Percentiles rank a stretch among this genome's conserved stretches.
Conservation (phyloP, 805 yeast genomes). For the Cyberlindnera xishuangbannaensis region DNA sequence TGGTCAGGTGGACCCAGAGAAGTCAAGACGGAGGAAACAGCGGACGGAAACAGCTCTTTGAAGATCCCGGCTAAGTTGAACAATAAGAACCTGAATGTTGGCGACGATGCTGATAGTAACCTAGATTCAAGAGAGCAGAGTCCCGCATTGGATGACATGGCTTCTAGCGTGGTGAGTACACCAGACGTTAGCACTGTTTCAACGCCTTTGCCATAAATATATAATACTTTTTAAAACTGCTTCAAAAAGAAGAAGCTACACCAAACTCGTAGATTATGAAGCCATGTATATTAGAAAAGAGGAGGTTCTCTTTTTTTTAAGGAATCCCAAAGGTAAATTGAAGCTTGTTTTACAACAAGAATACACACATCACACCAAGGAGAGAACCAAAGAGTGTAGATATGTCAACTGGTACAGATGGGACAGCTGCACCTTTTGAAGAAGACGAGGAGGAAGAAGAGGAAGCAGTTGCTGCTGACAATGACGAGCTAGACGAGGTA, state of each 20-base stretch:
- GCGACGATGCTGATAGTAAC: constrained; percentile 4
- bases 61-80: constrained; percentile 22
- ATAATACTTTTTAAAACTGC: background rate
- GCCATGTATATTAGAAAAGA: no score
- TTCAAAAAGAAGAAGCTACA: background rate
- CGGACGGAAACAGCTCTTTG: no score
- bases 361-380: constrained; percentile 8
- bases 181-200: constrained; percentile 19
- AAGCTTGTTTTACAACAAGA: constrained; percentile 8
- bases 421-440: constrained; percentile 5
- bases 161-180: constrained; percentile 16
- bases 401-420: constrained; percentile 1
- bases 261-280: background rate
- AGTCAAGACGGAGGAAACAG: constrained; percentile 1
- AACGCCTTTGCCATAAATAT: constrained; percentile 8
- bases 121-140: constrained; percentile 22
- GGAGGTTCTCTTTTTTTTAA: no score
- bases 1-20: constrained; percentile 33
- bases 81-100: constrained; percentile 12
- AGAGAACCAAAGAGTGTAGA: constrained; percentile 9
- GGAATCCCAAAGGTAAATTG: no score
- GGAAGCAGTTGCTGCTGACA: constrained; percentile 5
- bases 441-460: constrained; percentile 4
- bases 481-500: background rate
- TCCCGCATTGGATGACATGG: constrained; percentile 17